Base-by-base conservation (phyloP, 129 eudicot genomes). In the Heracleum sosnowskyi region DNA sequence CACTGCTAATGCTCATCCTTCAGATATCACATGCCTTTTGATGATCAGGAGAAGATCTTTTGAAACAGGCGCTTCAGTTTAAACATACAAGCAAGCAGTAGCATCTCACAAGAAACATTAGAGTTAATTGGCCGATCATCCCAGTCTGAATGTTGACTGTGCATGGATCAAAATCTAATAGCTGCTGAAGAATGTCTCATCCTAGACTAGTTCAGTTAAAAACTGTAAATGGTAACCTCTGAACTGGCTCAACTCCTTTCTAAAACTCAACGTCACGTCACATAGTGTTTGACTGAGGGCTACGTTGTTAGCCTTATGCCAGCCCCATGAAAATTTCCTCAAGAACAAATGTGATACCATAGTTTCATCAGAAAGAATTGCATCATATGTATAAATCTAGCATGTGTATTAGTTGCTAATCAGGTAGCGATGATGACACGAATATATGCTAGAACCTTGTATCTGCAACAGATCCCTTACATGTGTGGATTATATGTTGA, bases 1-100 rank as follows among this genome's bases (percentile, higher is more conserved):
- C 62, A 86, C 81, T 80, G 82, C 79, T 0, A 82, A 82, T 41
- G 77, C 83, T 41, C 80, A 81, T 79, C 84, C 85, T 71, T 90
- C 96, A 9, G 83, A 82, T 78, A 89, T 90, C 80, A 90, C 96
- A 24, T 90, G 96, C 79, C 89, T 90, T 45, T 78, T 90, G 51
- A 92, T 90, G 51, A 92, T 90, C 35, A 60, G 68, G 68, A 86
- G 89, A 74, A 88, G 83, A 80, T 90, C 96, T 7, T 90, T 90
- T n/a, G 90, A 90, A 57, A 80, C 88, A 16, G 28, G 87, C 46
- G 66, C 87, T 1, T 53, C 75, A 46, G 31, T 79, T 71, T 77
- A 82, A 73, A 75, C 18, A 78, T 77, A 74, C n/a, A 28, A 42
- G 36, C 68, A 60, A 26, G 68, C 17, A 10, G 15, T n/a, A 1